Percentiles rank a stretch among this genome's conserved stretches.
phyloP scores from a whole-genome alignment of 306 rosid species.

The Macrotyloma uniflorum region DNA sequence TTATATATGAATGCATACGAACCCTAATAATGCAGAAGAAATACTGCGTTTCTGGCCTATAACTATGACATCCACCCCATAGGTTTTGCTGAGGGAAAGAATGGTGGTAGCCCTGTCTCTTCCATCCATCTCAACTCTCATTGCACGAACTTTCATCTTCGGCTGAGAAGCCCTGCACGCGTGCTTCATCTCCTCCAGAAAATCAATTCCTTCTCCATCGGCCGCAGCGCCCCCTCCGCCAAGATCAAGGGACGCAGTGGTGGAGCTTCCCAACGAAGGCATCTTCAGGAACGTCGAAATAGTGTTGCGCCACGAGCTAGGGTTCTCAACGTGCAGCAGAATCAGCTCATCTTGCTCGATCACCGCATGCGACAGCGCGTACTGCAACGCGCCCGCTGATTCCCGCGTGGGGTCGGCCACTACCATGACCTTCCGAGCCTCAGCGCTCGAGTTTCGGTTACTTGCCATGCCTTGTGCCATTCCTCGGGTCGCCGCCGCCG shows the following conservation, averaged over 20 bases:
- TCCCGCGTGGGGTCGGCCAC: conserved; percentile 78
- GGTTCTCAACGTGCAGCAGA: conserved; percentile 63
- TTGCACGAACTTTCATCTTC: conserved; percentile 38
- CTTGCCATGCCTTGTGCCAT: conserved; percentile 47
- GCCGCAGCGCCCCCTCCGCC: conserved; percentile 44
- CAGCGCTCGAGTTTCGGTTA: conserved; percentile 11
- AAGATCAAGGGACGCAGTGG: conserved; percentile 20
- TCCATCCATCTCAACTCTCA: conserved; percentile 52
- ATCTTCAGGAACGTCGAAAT: conserved; percentile 57
- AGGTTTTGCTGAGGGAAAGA: conserved; percentile 45
- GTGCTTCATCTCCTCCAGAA: conserved; percentile 69
- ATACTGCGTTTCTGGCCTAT: conserved; percentile 72
- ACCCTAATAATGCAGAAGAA: conserved; percentile 74
- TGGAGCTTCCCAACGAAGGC: conserved; percentile 48
- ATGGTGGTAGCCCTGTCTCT: conserved; percentile 60
- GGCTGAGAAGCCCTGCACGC: conserved; percentile 61
- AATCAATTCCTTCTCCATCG: conserved; percentile 44
- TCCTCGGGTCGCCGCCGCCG: background rate
- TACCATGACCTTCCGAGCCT: conserved; percentile 64
- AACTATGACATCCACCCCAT: conserved; percentile 61
- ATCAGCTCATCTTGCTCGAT: conserved; percentile 73
- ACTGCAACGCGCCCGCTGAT: conserved; percentile 72
- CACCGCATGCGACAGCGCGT: conserved; percentile 63
- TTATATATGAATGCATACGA: no score
- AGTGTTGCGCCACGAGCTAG: conserved; percentile 54